Evolutionary conservation across 768 basidiomycete species (phyloP).

Genomic region (Brasilioporus rufonigricans): DNA sequence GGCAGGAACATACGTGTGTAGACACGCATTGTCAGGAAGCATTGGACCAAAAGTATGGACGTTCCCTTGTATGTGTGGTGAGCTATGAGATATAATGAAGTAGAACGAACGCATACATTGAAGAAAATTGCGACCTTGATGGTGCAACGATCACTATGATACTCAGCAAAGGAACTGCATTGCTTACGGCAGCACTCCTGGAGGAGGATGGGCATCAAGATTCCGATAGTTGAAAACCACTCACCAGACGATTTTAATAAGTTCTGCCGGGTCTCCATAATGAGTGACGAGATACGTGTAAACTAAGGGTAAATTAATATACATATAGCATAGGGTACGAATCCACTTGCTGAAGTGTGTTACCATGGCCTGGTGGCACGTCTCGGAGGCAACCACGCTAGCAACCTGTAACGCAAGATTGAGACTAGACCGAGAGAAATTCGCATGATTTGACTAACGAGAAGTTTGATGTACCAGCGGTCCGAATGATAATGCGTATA

Average conservation of each 20-base stretch:
- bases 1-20: conserved; percentile 37
- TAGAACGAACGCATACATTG: neutral
- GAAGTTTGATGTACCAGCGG: conserved; percentile 43
- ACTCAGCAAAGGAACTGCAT: neutral
- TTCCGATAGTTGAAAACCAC: conserved; percentile 9
- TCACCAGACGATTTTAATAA: conserved; percentile 42
- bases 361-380: conserved; percentile 52
- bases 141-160: conserved; percentile 7
- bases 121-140: conserved; percentile 48
- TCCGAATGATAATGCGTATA: conserved; percentile 48
- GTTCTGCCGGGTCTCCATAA: conserved; percentile 20
- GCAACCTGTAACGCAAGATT: conserved; percentile 40
- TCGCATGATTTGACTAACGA: conserved; percentile 35
- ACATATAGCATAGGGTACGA: too few relatives aligned
- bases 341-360: conserved; percentile 43
- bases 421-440: neutral
- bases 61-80: conserved; percentile 26
- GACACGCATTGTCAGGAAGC: conserved; percentile 50
- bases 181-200: conserved; percentile 25
- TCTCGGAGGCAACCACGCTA: conserved; percentile 48
- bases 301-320: conserved; percentile 28
- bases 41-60: conserved; percentile 52
- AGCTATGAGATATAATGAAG: neutral
- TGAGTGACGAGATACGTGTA: conserved; percentile 49
- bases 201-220: neutral